Base-by-base conservation (phyloP, 2,329 filamentous ascomycete genomes). In the Aspergillus sp. region DNA sequence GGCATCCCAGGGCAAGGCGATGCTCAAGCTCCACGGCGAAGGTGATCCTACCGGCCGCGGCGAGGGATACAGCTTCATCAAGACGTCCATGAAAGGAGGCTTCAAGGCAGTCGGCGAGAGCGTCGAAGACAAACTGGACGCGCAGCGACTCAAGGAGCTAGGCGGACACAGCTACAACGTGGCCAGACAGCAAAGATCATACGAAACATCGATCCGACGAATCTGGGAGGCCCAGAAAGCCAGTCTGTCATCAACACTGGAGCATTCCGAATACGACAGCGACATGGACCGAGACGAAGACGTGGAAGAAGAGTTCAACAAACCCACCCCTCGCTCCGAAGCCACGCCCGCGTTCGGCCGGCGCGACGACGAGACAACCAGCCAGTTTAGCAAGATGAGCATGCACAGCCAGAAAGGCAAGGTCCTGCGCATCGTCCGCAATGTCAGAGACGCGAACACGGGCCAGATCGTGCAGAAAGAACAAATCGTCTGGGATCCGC, bases 141-240 rank as follows among this genome's bases (percentile, higher is more conserved):
- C 83, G 11, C 89, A 91, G 49, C 66, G 68, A 41, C 61, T 70
- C 36, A 78, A 77, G 43, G 74, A 79, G 35, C 67, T 72, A 43
- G 86, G 86, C 34, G 91, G 91, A 0, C 91, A 98, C 61, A 88
- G 85, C 47, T 98, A 98, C 66, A 98, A 98, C 43, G 91, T 98
- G 39, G 91, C 89, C 53, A 80, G 84, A 45, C 91, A 98, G 57
- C 86, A 96, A 52, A 80, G 78, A 41, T 82, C 86, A 48, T 98
- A 98, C 56, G 86, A 93, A 46, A 80, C 88, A 33, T 86, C 86
- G 14, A 95, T 98, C 46, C 76, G 80, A 35, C 78, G 84, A 39
- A 95, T 96, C 40, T 98, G 91, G 91, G 80, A 86, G 39, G 79
- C 82, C 44, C 89, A 96, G 57, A 85, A 82, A 57, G 64, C 74